Conservation (phyloP, 306 rosid genomes). For the Glycine tomentella region DNA sequence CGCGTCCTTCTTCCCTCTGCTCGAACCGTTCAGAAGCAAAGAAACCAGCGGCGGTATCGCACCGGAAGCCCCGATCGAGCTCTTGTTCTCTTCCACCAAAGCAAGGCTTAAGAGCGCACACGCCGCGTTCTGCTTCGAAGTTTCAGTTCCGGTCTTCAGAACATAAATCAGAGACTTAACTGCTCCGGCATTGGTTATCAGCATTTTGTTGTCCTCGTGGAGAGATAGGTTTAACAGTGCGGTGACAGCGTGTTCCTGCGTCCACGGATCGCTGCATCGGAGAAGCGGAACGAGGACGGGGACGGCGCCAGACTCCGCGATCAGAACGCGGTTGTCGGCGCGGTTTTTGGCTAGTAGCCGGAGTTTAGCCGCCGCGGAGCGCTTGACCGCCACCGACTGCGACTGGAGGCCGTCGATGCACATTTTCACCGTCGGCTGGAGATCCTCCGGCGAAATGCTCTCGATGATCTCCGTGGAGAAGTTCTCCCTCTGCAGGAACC, state of each 20-base stretch:
- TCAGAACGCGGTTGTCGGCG: slow-evolving; percentile 79
- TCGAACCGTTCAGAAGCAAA: slow-evolving; percentile 66
- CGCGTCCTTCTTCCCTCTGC: slow-evolving; percentile 82
- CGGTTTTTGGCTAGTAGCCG: slow-evolving; percentile 89
- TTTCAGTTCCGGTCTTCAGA: slow-evolving; percentile 87
- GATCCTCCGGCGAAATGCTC: slow-evolving; percentile 99
- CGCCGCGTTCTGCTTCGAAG: slow-evolving; percentile 96
- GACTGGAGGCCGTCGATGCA: slow-evolving; percentile 87
- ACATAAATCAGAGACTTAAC: slow-evolving; percentile 86
- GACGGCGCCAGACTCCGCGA: slow-evolving; percentile 94
- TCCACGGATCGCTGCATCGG: slow-evolving; percentile 89
- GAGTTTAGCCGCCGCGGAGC: slow-evolving; percentile 95
- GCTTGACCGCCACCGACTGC: slow-evolving; percentile 74
- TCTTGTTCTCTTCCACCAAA: slow-evolving; percentile 76
- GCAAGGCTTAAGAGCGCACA: slow-evolving; percentile 90
- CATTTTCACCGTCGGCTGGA: slow-evolving; percentile 94
- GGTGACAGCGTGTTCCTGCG: slow-evolving; percentile 95
- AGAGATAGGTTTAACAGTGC: slow-evolving; percentile 87
- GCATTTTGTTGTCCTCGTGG: slow-evolving; percentile 73
- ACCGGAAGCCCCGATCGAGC: slow-evolving; percentile 82
- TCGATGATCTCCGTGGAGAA: slow-evolving; percentile 96
- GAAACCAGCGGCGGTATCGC: slow-evolving; percentile 83
- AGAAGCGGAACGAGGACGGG: slow-evolving; percentile 88
- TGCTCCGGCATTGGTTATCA: slow-evolving; percentile 84
- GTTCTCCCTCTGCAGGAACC: slow-evolving; percentile 83